These are phyloP conservation scores for Fusarium sublunatum DNA, from an alignment of 2,329 filamentous ascomycete genomes.

Conservation along the genomic window DNA sequence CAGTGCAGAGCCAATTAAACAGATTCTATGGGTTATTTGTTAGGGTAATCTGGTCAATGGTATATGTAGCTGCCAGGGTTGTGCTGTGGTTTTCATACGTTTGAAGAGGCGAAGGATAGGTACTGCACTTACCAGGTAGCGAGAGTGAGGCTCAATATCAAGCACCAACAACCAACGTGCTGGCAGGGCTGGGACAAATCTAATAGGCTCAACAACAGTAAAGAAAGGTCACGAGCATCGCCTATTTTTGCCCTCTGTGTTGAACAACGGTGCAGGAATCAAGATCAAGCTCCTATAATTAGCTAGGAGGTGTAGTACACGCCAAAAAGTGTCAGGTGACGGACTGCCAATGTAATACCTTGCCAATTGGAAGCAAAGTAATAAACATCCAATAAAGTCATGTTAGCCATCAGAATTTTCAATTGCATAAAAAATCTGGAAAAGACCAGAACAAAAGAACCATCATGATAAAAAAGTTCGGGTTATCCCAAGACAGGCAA, in stretches of 20 bases:
- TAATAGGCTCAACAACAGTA: conserved; percentile 17
- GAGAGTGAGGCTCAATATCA: not conserved
- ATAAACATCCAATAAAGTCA: not conserved
- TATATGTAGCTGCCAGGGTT: not conserved
- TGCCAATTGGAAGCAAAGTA: conserved; percentile 15
- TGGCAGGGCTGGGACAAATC: conserved; percentile 13
- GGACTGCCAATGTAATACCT: conserved; percentile 34
- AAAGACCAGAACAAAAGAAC: conserved; percentile 33
- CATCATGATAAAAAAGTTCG: conserved; percentile 8
- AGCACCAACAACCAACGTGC: conserved; percentile 9
- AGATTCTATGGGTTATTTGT: conserved; percentile 7
- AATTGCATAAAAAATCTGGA: conserved; percentile 16
- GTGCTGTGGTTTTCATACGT: too few species aligned
- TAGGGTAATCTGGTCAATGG: not conserved
- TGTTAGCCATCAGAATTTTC: conserved; percentile 20
- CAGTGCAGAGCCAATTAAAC: conserved; percentile 24
- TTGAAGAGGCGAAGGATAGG: not conserved
- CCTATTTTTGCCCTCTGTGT: conserved; percentile 16
- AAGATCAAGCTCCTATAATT: not conserved
- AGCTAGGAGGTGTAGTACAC: conserved; percentile 21
- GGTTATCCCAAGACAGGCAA: conserved; percentile 40
- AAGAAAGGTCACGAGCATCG: conserved; percentile 18
- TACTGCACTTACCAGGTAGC: not conserved
- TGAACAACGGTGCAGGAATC: conserved; percentile 3
- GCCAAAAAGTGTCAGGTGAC: conserved; percentile 33